Evolutionary conservation across 495 filamentous ascomycete genomes (phyloP).

Genomic region (Parachaetomium inaequale): DNA sequence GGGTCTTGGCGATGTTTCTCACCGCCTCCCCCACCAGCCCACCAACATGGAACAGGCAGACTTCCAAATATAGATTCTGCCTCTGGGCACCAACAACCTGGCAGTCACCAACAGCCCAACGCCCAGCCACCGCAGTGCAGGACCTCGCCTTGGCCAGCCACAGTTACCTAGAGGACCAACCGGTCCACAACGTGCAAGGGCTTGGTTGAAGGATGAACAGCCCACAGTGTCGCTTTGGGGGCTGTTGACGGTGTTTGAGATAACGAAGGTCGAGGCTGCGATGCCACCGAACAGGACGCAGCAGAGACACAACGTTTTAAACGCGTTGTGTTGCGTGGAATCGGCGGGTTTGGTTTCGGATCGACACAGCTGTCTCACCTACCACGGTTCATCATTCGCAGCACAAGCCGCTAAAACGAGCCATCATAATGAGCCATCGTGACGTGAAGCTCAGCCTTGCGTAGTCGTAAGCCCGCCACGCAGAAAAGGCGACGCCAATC

Average conservation of each 20-base stretch:
- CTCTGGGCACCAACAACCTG: neutral
- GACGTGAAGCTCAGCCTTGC: conserved; percentile 7
- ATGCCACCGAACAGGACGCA: neutral
- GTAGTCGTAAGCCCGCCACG: conserved; percentile 7
- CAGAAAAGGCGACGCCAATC: neutral
- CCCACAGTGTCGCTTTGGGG: neutral
- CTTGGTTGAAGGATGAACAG: neutral
- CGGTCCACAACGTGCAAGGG: neutral
- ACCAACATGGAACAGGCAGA: neutral
- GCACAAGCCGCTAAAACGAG: neutral
- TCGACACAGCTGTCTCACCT: neutral
- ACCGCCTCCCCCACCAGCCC: conserved; percentile 5
- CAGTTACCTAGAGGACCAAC: neutral
- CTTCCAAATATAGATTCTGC: conserved; percentile 11
- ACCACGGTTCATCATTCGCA: neutral
- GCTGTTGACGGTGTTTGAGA: neutral
- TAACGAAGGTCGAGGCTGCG: neutral
- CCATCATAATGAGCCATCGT: too few species aligned
- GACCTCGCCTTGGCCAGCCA: neutral
- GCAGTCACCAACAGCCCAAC: conserved; percentile 1
- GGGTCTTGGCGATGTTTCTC: conserved; percentile 3
- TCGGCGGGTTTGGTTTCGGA: neutral
- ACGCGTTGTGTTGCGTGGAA: neutral
- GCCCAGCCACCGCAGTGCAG: neutral
- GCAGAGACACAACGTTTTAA: neutral